Percentiles rank a stretch among this genome's conserved stretches.
Conservation (phyloP, 2,329 filamentous ascomycete species). For the Chaetomiaceae sp. region DNA sequence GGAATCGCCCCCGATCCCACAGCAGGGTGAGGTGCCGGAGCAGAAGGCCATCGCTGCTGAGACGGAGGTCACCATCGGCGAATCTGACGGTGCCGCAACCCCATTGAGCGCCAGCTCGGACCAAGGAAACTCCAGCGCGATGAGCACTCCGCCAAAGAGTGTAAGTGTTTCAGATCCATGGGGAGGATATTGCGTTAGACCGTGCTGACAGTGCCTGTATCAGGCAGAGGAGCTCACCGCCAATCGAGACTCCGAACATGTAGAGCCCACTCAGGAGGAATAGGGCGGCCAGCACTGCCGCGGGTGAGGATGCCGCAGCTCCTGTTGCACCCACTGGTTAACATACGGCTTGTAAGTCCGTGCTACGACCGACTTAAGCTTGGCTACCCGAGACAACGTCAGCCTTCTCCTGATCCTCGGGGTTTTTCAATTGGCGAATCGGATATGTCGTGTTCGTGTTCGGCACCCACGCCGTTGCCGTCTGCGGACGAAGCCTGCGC, state of each 20-base stretch:
- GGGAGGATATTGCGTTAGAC: not conserved
- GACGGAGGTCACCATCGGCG: not conserved
- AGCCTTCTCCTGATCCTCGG: no score
- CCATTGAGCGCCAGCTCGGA: conserved; percentile 4
- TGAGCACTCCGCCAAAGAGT: conserved; percentile 7
- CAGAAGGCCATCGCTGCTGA: not conserved
- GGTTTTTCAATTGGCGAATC: no score
- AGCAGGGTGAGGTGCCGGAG: not conserved
- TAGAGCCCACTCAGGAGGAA: conserved; percentile 10
- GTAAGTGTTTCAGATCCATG: conserved; percentile 1
- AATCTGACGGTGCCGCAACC: not conserved
- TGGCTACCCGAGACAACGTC: no score
- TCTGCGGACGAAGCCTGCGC: no score
- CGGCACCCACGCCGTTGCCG: no score
- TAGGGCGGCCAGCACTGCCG: not conserved
- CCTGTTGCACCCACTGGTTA: no score
- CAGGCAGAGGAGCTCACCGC: conserved; percentile 27
- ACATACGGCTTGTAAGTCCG: no score
- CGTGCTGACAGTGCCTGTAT: conserved; percentile 10
- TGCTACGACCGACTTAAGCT: no score
- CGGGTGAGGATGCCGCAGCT: no score
- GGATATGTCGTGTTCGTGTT: no score
- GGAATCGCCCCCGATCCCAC: not conserved
- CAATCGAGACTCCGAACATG: conserved; percentile 17
- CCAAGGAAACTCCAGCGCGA: conserved; percentile 6